Conservation (phyloP, 208 protist genomes). For the Acanthamoeba sp. region DNA sequence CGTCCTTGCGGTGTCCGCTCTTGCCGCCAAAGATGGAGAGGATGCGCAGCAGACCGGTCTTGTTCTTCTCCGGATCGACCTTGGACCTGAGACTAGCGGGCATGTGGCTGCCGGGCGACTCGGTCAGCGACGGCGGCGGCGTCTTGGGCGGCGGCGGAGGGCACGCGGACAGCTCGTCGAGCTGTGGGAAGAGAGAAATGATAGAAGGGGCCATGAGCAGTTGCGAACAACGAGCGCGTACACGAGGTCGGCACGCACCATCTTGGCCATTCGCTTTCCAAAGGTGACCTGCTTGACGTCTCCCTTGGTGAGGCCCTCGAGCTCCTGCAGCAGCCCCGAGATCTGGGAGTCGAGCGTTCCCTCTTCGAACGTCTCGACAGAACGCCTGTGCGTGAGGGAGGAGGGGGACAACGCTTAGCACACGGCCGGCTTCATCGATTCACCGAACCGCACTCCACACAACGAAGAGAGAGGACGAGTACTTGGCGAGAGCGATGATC, state of each 20-base stretch:
- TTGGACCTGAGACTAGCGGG: neutral
- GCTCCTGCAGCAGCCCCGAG: neutral
- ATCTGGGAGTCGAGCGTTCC: constrained; percentile 24
- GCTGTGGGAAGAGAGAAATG: neutral
- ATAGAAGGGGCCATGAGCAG: neutral
- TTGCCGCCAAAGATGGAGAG: constrained; percentile 58
- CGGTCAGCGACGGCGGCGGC: neutral
- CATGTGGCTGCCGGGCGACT: neutral
- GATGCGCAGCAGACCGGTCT: constrained; percentile 49
- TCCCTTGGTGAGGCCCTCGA: constrained; percentile 33
- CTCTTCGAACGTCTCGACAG: neutral
- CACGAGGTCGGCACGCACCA: too few relatives aligned
- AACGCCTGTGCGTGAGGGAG: neutral
- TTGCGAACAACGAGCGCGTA: too few relatives aligned
- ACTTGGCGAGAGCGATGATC: constrained; percentile 33
- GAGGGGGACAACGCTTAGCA: neutral
- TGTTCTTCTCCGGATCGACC: constrained; percentile 41
- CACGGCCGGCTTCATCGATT: neutral
- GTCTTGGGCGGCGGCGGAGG: constrained; percentile 20
- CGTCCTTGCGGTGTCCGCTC: constrained; percentile 7
- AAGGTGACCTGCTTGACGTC: constrained; percentile 66
- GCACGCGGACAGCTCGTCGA: constrained; percentile 26
- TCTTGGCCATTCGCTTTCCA: constrained; percentile 23
- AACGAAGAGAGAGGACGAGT: neutral
- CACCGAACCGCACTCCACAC: too few relatives aligned